phyloP scores from a whole-genome alignment of 192 early-diverging fungal species.

The Linnemannia schmuckeri region DNA sequence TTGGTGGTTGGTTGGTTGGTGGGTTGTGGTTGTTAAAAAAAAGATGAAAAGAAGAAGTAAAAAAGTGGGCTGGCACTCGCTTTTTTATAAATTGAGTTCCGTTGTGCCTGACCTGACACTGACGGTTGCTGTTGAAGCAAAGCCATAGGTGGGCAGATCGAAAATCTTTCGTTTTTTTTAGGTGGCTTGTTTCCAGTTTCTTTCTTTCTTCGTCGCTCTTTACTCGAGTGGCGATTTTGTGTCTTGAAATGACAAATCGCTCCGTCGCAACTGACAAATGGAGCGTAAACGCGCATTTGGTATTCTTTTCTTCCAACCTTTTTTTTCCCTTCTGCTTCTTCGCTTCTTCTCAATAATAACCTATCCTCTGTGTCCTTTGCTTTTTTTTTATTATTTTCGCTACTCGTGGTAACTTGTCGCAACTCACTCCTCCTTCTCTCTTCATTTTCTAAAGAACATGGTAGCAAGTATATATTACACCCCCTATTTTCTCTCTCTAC shows the following conservation, averaged over 20 bases:
- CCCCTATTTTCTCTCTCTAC: background rate
- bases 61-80: background rate
- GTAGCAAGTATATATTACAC: background rate
- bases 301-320: too few relatives aligned
- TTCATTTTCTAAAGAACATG: background rate
- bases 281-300: background rate
- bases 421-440: background rate
- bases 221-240: background rate
- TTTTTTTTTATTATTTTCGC: too few relatives aligned
- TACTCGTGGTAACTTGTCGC: too few relatives aligned
- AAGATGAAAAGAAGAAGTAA: background rate
- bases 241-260: constrained; percentile 7
- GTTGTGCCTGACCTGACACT: background rate
- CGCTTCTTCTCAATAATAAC: too few relatives aligned
- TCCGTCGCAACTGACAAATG: constrained; percentile 6
- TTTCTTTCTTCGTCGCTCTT: background rate
- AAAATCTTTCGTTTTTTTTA: background rate
- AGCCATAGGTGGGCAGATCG: background rate
- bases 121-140: background rate
- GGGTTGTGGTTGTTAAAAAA: background rate
- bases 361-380: too few relatives aligned
- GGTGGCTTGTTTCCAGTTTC: background rate
- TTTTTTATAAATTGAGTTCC: background rate
- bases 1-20: background rate
- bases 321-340: too few relatives aligned